Base-by-base conservation (phyloP, 2,329 filamentous ascomycete genomes). In the Eutypella sp. region DNA sequence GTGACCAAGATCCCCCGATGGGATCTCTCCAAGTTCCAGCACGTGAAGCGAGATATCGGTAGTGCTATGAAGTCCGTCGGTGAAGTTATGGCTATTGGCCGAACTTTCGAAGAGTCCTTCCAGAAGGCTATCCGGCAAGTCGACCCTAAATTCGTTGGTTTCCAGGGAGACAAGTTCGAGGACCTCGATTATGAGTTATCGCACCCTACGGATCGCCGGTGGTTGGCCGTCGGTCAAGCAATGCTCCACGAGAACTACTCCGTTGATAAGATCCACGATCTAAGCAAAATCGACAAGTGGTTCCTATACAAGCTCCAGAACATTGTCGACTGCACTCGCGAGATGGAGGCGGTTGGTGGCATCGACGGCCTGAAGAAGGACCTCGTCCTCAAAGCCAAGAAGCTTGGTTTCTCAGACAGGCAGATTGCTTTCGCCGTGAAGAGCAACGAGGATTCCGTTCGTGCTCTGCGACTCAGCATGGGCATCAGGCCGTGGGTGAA, bases 211-310 rank as follows among this genome's bases (percentile, higher is more conserved):
- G 93, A 99, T 68, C 89, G 93, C 60, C 84, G 93, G 68, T 97
- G 93, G 93, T 79, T 99, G 59, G 93, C 93, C 53, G 90, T 99
- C 63, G 92, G 93, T 39, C 91, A 97, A 72, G 93, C 93, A 55
- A 95, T 99, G 89, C 82, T 96, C 56, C 90, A 97, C 74, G 90
- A 96, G 72, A 86, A 87, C 68, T 99, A 99, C 76, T 82, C 88
- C 2, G 90, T 96, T 40, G 92, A 99, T 54, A 84, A 80, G 67
- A 78, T 99, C 15, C 90, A 97, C 65, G 89, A 96, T 6, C 75
- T 99, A 57, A 95, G 87, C 72, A 96, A 96, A 79, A 99, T 99
- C 61, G 93, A 97, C 75, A 96, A 95, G 72, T 97, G 93, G 93
- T 99, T 99, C 78, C 73, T 99, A 59, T 82, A 96, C 82, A 97